A percentile compares a stretch with the other conserved stretches of the same genome.
phyloP scores from a whole-genome alignment of 2,329 filamentous ascomycete genomes.

The Mycosphaerella sp. region DNA sequence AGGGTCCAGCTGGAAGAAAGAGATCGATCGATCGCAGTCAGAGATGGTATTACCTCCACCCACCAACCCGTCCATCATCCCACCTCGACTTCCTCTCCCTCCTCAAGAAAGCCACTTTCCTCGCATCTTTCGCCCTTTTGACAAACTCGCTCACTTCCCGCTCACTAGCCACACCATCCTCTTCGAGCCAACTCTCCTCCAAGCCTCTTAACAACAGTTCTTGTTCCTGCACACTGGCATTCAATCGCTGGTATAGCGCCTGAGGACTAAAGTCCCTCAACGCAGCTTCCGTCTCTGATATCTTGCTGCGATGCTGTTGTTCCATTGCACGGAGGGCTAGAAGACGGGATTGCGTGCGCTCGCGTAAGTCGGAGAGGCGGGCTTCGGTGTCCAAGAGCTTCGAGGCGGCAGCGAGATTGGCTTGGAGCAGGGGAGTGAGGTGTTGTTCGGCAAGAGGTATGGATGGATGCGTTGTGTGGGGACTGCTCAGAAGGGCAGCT shows the following conservation, averaged over 20 bases:
- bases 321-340: constrained; percentile 80
- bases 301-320: constrained; percentile 84
- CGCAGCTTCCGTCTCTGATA: constrained; percentile 80
- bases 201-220: constrained; percentile 72
- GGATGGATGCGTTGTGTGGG: constrained; percentile 64
- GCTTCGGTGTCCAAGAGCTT: constrained; percentile 56
- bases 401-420: constrained; percentile 66
- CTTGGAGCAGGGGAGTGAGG: constrained; percentile 58
- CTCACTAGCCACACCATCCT: constrained; percentile 58
- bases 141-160: constrained; percentile 84
- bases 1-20: too few species aligned
- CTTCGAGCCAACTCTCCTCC: constrained; percentile 88
- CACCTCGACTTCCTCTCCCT: constrained; percentile 85
- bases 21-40: too few species aligned
- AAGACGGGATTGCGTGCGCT: constrained; percentile 70
- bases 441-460: constrained; percentile 58
- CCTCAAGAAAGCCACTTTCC: constrained; percentile 69
- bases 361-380: constrained; percentile 56
- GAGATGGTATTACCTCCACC: constrained; percentile 63
- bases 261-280: constrained; percentile 80
- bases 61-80: constrained; percentile 92
- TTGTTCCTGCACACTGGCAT: constrained; percentile 73
- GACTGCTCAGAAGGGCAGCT: constrained; percentile 64
- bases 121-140: constrained; percentile 70
- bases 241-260: constrained; percentile 75